Evolutionary conservation across 148 eudicot genomes (phyloP).

Genomic region (Rhododendron vialii): DNA sequence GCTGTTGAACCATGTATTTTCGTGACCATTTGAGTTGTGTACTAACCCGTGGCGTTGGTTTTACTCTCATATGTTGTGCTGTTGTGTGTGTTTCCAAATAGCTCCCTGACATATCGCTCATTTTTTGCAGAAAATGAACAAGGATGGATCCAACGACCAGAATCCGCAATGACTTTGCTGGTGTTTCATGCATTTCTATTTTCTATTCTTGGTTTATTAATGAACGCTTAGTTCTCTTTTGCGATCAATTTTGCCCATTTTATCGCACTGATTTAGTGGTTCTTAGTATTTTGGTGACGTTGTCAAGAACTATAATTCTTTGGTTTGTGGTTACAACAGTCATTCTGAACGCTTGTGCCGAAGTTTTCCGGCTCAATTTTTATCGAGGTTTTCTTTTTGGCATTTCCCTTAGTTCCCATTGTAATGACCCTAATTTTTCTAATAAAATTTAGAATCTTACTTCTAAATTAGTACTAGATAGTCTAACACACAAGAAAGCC

Average conservation of each 20-base stretch:
- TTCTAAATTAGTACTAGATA: no score
- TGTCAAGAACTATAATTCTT: background rate
- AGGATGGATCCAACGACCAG: constrained; percentile 27
- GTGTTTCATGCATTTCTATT: background rate
- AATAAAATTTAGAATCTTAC: no score
- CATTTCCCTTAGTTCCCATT: no score
- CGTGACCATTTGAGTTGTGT: background rate
- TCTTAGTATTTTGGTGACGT: background rate
- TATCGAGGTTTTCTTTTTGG: no score
- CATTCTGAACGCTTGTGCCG: no score
- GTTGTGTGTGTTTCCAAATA: background rate
- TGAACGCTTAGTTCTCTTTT: background rate
- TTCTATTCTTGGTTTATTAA: background rate
- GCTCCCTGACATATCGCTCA: background rate
- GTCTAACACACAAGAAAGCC: no score
- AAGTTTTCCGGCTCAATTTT: no score
- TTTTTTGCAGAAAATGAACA: constrained; percentile 30
- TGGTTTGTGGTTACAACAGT: no score
- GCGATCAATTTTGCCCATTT: background rate
- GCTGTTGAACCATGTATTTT: background rate
- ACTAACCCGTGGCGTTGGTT: background rate
- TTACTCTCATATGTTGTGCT: background rate
- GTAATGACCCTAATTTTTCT: no score
- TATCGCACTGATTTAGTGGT: background rate
- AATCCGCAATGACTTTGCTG: constrained; percentile 1